Evolutionary conservation across 495 filamentous ascomycete genomes (phyloP), one percentile per base, ranked within the genome.

Genomic region (Xylaria sp.): DNA sequence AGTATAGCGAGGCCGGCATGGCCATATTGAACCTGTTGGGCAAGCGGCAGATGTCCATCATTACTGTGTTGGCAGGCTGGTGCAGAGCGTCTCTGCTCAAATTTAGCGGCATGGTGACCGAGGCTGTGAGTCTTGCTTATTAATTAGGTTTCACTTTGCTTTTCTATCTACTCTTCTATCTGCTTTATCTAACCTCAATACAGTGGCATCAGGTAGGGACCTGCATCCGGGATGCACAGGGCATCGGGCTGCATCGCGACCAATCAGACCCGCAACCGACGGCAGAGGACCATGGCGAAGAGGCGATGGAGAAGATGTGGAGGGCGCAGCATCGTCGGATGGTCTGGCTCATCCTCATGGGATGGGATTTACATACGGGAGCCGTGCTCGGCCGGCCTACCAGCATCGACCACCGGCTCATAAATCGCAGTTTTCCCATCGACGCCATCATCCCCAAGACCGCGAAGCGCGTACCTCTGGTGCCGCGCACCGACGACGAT

Each of bases 341-440:
- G 73, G 73, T 88, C 43, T 91, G 88, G 87, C 80, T 88, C 74
- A 86, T 85, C 68, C 81, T 90, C 19, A 80, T 85, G 41, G 73
- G 83, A 24, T 91, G 89, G 79, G 89, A 91, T 71, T 73, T 89
- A 33, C 87, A 89, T 70, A 90, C 88, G 71, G 86, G 84, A 15
- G 83, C 85, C 65, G 85, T 89, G 29, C 83, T 91, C 26, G 88
- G 89, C 17, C 80, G 88, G 41, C 88, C 89, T 40, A 86, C 85
- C 5, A 85, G 86, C 40, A 84, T 87, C 52, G 83, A 88, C 74
- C 76, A 78, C 69, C 80, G 79, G 52, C 73, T 83, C 41, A 77
- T 76, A 55, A 81, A 73, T 31, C 83, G 85, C 0, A 79, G 74
- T 24, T 74, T 80, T 31, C 84, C 84, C 0, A 68, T 84, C 7